Evolutionary conservation across 352 stramenopile genomes (phyloP).

Genomic region (Albugo candida): DNA sequence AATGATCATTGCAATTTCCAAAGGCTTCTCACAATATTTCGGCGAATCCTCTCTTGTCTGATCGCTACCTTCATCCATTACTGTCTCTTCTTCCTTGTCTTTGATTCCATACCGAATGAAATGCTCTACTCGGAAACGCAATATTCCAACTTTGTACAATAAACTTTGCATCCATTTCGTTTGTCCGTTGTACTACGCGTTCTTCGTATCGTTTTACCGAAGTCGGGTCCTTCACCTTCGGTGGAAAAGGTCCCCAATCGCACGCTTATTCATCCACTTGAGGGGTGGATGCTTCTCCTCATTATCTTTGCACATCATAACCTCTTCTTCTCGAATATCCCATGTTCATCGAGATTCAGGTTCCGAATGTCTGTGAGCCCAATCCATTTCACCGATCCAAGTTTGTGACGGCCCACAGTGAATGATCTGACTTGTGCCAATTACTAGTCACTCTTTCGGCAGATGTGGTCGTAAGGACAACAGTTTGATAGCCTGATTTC

Average conservation of each 20-base stretch:
- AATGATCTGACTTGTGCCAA: conserved; percentile 50
- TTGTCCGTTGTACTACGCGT: conserved; percentile 50
- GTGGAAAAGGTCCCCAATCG: conserved; percentile 62
- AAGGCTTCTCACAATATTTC: no score
- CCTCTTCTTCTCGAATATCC: conserved; percentile 68
- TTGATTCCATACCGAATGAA: conserved; percentile 71
- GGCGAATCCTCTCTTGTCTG: no score
- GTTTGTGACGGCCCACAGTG: conserved; percentile 54
- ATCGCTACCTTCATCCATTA: conserved; percentile 3
- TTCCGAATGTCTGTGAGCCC: conserved; percentile 60
- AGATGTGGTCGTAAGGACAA: conserved; percentile 38
- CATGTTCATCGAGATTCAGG: conserved; percentile 54
- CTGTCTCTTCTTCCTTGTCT: conserved; percentile 34
- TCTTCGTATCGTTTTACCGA: conserved; percentile 50
- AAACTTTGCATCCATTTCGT: conserved; percentile 56
- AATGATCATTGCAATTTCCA: no score
- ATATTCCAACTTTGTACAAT: conserved; percentile 70
- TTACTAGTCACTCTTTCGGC: conserved; percentile 50
- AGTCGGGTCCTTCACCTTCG: conserved; percentile 16
- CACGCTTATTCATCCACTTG: conserved; percentile 52
- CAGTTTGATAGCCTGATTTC: conserved; percentile 61
- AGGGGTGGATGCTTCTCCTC: conserved; percentile 59
- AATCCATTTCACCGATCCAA: conserved; percentile 65
- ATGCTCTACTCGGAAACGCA: conserved; percentile 71
- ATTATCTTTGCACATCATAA: conserved; percentile 70